Evolutionary conservation across 1,284 basidiomycete genomes (phyloP).

Genomic region (Phlebopus sp.): DNA sequence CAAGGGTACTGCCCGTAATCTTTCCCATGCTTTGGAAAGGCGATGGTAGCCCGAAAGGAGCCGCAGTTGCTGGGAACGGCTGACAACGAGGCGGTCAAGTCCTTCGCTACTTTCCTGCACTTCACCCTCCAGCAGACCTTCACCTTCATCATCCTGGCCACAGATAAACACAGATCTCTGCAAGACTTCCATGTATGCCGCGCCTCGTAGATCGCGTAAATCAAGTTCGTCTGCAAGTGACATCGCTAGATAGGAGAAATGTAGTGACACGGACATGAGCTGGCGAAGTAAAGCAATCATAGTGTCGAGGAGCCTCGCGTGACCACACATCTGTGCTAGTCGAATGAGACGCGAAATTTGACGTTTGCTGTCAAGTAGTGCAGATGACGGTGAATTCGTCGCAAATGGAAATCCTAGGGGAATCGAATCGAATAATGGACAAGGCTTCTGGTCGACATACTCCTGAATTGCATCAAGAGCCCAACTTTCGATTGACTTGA

Average conservation of each 20-base stretch:
- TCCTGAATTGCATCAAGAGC: slow-evolving; percentile 63
- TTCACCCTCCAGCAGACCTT: slow-evolving; percentile 26
- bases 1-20: slow-evolving; percentile 50
- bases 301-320: slow-evolving; percentile 52
- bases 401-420: slow-evolving; percentile 36
- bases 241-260: slow-evolving; percentile 68
- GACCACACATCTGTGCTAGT: slow-evolving; percentile 62
- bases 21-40: slow-evolving; percentile 61
- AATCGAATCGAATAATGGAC: slow-evolving; percentile 44
- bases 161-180: slow-evolving; percentile 52
- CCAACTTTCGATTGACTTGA: slow-evolving; percentile 68
- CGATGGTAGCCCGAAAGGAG: slow-evolving; percentile 64
- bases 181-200: slow-evolving; percentile 68
- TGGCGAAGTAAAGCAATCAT: slow-evolving; percentile 56
- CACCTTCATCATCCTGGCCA: slow-evolving; percentile 11
- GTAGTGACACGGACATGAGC: slow-evolving; percentile 54
- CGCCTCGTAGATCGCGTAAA: slow-evolving; percentile 52
- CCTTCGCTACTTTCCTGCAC: slow-evolving; percentile 34
- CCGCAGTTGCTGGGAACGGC: slow-evolving; percentile 54
- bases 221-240: slow-evolving; percentile 63
- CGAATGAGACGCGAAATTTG: slow-evolving; percentile 57
- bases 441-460: slow-evolving; percentile 58
- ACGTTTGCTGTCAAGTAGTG: slow-evolving; percentile 36
- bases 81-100: slow-evolving; percentile 46
- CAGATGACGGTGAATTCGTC: slow-evolving; percentile 20